Evolutionary conservation across 108 stramenopile genomes (phyloP).

Genomic region (Parietichytrium sp.): DNA sequence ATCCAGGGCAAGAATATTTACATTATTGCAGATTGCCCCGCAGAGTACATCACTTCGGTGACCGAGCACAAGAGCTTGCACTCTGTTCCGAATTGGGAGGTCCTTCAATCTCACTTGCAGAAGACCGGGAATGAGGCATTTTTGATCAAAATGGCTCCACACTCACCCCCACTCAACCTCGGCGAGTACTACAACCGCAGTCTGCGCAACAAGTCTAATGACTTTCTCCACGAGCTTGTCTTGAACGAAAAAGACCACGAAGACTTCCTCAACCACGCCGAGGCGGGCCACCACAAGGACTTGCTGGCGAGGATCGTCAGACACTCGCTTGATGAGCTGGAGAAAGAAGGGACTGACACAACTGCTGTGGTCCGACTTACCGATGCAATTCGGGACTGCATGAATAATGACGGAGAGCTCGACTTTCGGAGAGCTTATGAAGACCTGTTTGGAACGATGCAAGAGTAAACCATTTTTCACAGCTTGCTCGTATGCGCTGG

Average conservation of each 20-base stretch:
- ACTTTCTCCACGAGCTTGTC: neutral
- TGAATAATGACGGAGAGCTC: neutral
- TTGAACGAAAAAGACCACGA: neutral
- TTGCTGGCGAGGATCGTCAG: neutral
- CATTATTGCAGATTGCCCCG: conserved; percentile 18
- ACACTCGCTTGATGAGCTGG: neutral
- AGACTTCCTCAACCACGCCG: neutral
- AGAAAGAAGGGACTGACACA: neutral
- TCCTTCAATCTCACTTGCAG: neutral
- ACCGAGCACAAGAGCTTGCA: neutral
- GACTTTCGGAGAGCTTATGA: conserved; percentile 9
- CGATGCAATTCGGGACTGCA: neutral
- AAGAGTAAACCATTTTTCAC: too few species aligned
- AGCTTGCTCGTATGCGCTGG: too few species aligned
- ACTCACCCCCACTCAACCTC: conserved; percentile 8
- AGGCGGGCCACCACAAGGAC: neutral
- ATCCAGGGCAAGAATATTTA: conserved; percentile 17
- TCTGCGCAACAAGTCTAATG: neutral
- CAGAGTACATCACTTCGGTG: neutral
- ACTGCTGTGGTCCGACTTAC: neutral
- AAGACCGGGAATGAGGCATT: neutral
- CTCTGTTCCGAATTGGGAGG: neutral
- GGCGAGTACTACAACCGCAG: conserved; percentile 9
- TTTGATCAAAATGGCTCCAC: conserved; percentile 5
- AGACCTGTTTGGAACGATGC: neutral